Percentiles rank a stretch among this genome's conserved stretches.
These are phyloP conservation scores for Cryphonectria radicalis DNA, from an alignment of 2,329 filamentous ascomycete species.

Conservation along the genomic window DNA sequence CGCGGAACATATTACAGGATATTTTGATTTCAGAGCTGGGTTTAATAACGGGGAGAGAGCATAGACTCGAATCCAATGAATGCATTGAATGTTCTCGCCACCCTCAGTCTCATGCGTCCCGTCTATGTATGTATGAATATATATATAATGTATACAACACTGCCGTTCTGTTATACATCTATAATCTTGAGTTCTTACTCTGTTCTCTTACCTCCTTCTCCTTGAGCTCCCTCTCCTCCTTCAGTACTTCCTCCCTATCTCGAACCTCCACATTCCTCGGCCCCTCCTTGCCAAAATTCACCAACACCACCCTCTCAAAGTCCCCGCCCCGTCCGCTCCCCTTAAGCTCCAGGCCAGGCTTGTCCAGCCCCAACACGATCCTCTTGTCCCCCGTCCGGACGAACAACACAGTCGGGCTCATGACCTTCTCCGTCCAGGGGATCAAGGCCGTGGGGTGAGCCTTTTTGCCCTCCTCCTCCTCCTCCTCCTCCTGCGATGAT, in stretches of 20 bases:
- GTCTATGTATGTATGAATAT: not conserved
- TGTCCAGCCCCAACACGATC: constrained; percentile 60
- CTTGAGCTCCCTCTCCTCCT: constrained; percentile 48
- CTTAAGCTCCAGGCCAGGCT: constrained; percentile 59
- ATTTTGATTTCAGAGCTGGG: not conserved
- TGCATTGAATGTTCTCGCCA: not conserved
- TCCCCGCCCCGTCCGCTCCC: constrained; percentile 57
- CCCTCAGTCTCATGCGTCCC: not conserved
- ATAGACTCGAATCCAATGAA: not conserved
- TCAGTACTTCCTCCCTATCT: constrained; percentile 52
- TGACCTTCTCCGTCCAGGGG: constrained; percentile 65
- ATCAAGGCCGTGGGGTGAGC: constrained; percentile 49
- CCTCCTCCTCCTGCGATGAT: constrained; percentile 35
- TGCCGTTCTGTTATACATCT: not conserved
- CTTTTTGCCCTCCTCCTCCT: constrained; percentile 37
- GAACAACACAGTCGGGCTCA: constrained; percentile 57
- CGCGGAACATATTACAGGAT: not conserved
- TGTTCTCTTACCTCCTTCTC: constrained; percentile 32
- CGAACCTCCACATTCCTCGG: constrained; percentile 59
- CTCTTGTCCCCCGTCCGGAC: constrained; percentile 50
- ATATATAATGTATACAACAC: not conserved
- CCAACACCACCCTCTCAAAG: constrained; percentile 61
- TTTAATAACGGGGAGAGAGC: not conserved
- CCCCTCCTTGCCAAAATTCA: constrained; percentile 55
- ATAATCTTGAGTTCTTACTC: constrained; percentile 20